These are phyloP conservation scores for Taiozyma sp. DNA, from an alignment of 1,139 yeast genomes.

Conservation along the genomic window DNA sequence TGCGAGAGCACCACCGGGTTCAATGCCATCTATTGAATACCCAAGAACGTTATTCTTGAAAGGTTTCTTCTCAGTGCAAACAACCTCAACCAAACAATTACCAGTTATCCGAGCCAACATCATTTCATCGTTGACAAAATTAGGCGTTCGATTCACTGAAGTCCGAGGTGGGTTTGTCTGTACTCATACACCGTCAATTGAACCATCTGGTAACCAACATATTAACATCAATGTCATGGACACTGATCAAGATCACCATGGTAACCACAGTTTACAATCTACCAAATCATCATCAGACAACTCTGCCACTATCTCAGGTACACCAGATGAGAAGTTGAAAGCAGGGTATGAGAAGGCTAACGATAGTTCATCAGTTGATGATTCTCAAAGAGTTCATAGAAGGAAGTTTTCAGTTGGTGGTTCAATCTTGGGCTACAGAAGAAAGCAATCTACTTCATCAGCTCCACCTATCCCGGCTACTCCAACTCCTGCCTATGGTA, in stretches of 20 bases:
- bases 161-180: slow-evolving; percentile 95
- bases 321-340: slow-evolving; percentile 5
- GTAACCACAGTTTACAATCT: slow-evolving; percentile 6
- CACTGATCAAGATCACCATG: slow-evolving; percentile 9
- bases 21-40: slow-evolving; percentile 92
- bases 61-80: slow-evolving; percentile 93
- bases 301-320: background rate
- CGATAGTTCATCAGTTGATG: slow-evolving; percentile 8
- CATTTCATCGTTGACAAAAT: slow-evolving; percentile 67
- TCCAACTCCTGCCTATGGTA: slow-evolving; percentile 35
- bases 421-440: slow-evolving; percentile 24
- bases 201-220: slow-evolving; percentile 20
- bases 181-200: slow-evolving; percentile 44
- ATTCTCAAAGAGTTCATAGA: slow-evolving; percentile 38
- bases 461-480: slow-evolving; percentile 30
- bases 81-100: slow-evolving; percentile 89
- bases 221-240: slow-evolving; percentile 7
- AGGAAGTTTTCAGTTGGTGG: slow-evolving; percentile 64
- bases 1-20: slow-evolving; percentile 63
- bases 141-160: slow-evolving; percentile 82
- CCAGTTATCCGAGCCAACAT: slow-evolving; percentile 86
- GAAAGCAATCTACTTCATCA: slow-evolving; percentile 17
- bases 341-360: slow-evolving; percentile 5
- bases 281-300: slow-evolving; percentile 8
- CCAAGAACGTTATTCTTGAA: slow-evolving; percentile 89